Evolutionary conservation across 106 monocot genomes (phyloP).

Genomic region (Vanilla planifolia): DNA sequence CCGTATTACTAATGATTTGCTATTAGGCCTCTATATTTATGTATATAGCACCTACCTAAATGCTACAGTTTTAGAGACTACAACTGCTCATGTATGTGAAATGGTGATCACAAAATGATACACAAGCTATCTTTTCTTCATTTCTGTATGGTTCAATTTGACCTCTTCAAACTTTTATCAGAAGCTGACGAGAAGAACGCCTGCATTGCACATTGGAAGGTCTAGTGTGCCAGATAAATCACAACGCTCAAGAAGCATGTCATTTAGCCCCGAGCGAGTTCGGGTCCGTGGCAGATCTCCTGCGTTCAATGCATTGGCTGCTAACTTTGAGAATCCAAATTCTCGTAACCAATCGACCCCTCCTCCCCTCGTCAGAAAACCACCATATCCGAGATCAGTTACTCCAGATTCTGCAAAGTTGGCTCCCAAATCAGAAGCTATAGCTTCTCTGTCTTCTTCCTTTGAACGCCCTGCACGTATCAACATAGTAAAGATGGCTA

Average conservation of each 20-base stretch:
- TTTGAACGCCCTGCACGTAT: conserved; percentile 38
- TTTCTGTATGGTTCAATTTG: no score
- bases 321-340: conserved; percentile 76
- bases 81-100: no score
- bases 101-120: no score
- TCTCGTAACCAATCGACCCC: conserved; percentile 84
- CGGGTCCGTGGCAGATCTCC: conserved; percentile 88
- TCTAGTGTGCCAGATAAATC: conserved; percentile 65
- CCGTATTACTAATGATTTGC: no score
- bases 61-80: no score
- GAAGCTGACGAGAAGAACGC: conserved; percentile 62
- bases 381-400: conserved; percentile 65
- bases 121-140: no score
- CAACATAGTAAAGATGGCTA: conserved; percentile 41
- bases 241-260: conserved; percentile 76
- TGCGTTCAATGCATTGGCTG: conserved; percentile 83
- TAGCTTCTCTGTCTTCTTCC: conserved; percentile 40
- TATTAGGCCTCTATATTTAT: no score
- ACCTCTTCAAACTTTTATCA: conserved; percentile 10
- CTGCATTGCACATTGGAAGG: conserved; percentile 51
- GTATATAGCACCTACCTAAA: no score
- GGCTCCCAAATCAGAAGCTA: conserved; percentile 45
- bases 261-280: conserved; percentile 78
- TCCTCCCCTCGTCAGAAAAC: conserved; percentile 65
- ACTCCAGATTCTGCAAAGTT: conserved; percentile 50